These are phyloP conservation scores for Citrus hindsii DNA, from an alignment of 345 rosid genomes.

Conservation along the genomic window DNA sequence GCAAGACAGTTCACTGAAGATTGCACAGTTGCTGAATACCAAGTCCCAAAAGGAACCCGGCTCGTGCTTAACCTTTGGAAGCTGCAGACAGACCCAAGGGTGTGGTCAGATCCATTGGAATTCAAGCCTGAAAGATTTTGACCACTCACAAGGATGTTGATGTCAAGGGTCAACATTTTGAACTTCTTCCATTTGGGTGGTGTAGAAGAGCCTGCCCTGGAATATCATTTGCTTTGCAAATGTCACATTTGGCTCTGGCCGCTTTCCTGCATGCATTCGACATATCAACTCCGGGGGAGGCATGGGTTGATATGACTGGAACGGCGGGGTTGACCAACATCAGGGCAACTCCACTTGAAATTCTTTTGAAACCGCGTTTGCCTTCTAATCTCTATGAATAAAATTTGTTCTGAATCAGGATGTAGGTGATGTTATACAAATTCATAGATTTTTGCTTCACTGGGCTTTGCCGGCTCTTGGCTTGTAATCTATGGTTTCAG, in stretches of 20 bases:
- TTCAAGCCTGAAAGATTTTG: slow-evolving; percentile 41
- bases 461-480: too few relatives aligned
- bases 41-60: slow-evolving; percentile 28
- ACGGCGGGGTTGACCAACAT: slow-evolving; percentile 19
- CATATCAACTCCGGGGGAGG: not conserved
- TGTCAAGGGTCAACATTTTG: slow-evolving; percentile 32
- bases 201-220: slow-evolving; percentile 43
- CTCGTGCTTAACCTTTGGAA: slow-evolving; percentile 31
- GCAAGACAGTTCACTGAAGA: slow-evolving; percentile 26
- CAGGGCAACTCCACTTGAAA: slow-evolving; percentile 30
- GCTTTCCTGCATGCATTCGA: slow-evolving; percentile 34
- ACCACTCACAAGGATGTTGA: slow-evolving; percentile 26
- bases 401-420: not conserved
- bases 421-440: too few relatives aligned
- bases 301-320: slow-evolving; percentile 31
- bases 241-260: slow-evolving; percentile 28
- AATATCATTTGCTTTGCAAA: slow-evolving; percentile 14
- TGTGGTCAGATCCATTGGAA: slow-evolving; percentile 34
- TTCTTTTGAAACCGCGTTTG: slow-evolving; percentile 23
- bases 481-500: too few relatives aligned
- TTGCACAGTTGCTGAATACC: slow-evolving; percentile 24
- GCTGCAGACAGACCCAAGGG: slow-evolving; percentile 26
- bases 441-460: too few relatives aligned
- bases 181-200: slow-evolving; percentile 41
- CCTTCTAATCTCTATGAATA: not conserved